phyloP scores from a whole-genome alignment of 2,329 filamentous ascomycete genomes.

The Scopulariopsis brevicaulis region DNA sequence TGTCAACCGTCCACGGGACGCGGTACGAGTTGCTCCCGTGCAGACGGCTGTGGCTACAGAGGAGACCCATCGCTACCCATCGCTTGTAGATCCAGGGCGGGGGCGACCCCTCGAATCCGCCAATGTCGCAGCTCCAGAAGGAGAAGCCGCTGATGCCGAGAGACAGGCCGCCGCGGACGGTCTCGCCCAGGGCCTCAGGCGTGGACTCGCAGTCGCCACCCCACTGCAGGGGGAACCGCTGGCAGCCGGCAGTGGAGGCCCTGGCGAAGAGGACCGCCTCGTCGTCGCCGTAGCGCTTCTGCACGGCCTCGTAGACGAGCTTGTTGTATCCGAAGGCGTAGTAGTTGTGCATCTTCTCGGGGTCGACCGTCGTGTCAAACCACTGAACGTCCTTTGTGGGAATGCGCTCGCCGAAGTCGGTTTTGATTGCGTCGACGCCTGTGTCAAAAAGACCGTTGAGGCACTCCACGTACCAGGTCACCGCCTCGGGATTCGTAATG shows the following conservation, averaged over 20 bases:
- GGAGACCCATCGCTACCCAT: slow-evolving; percentile 65
- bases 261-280: slow-evolving; percentile 57
- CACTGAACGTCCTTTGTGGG: slow-evolving; percentile 55
- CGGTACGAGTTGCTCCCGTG: slow-evolving; percentile 62
- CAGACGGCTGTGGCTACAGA: slow-evolving; percentile 59
- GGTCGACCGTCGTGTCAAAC: slow-evolving; percentile 46
- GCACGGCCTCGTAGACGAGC: slow-evolving; percentile 54
- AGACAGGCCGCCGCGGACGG: slow-evolving; percentile 51
- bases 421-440: slow-evolving; percentile 64
- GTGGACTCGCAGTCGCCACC: slow-evolving; percentile 68
- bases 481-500: slow-evolving; percentile 61
- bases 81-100: slow-evolving; percentile 62
- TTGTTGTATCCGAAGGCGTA: slow-evolving; percentile 67
- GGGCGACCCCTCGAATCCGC: slow-evolving; percentile 59
- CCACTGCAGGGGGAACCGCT: slow-evolving; percentile 61
- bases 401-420: slow-evolving; percentile 65
- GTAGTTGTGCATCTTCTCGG: slow-evolving; percentile 64
- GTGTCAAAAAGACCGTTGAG: slow-evolving; percentile 54
- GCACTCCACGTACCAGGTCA: slow-evolving; percentile 51
- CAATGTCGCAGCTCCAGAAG: slow-evolving; percentile 62
- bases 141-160: slow-evolving; percentile 53
- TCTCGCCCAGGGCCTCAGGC: slow-evolving; percentile 62
- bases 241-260: slow-evolving; percentile 54
- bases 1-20: slow-evolving; percentile 63
- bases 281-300: slow-evolving; percentile 34